These are phyloP conservation scores for Yamadazyma pseudoaaseri DNA, from an alignment of 1,139 yeast genomes.

Conservation along the genomic window DNA sequence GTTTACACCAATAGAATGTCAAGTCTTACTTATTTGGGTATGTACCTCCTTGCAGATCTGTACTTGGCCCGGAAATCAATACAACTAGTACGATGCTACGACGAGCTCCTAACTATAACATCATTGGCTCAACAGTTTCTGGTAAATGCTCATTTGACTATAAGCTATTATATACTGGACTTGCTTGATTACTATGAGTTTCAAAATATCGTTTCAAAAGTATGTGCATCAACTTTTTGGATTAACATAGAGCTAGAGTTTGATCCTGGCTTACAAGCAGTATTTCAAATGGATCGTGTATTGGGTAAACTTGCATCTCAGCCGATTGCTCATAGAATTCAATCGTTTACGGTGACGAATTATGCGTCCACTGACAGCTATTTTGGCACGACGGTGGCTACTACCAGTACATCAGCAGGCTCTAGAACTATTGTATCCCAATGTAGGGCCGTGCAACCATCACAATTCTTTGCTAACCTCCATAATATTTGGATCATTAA, in stretches of 20 bases:
- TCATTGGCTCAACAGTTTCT: conserved; percentile 1
- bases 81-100: conserved; percentile 4
- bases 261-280: conserved; percentile 18
- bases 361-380: conserved; percentile 8
- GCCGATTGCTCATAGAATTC: conserved; percentile 6
- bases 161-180: conserved; percentile 23
- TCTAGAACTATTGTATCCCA: background rate
- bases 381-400: background rate
- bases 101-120: conserved; percentile 6
- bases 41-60: conserved; percentile 15
- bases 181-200: conserved; percentile 18
- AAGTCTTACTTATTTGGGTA: conserved; percentile 12
- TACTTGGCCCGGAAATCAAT: conserved; percentile 7
- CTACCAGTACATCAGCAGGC: background rate
- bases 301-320: conserved; percentile 6
- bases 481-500: conserved; percentile 4
- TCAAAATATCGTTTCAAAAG: conserved; percentile 8
- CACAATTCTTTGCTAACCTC: background rate
- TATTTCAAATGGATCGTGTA: conserved; percentile 14
- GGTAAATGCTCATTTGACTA: conserved; percentile 13
- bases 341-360: conserved; percentile 13
- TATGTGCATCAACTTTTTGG: conserved; percentile 1
- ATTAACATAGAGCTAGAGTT: conserved; percentile 24
- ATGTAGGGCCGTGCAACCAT: background rate
- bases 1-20: conserved; percentile 13